Percentiles rank a stretch among this genome's conserved stretches.
phyloP scores from a whole-genome alignment of 2,329 filamentous ascomycete species.

The Huntiella savannae region DNA sequence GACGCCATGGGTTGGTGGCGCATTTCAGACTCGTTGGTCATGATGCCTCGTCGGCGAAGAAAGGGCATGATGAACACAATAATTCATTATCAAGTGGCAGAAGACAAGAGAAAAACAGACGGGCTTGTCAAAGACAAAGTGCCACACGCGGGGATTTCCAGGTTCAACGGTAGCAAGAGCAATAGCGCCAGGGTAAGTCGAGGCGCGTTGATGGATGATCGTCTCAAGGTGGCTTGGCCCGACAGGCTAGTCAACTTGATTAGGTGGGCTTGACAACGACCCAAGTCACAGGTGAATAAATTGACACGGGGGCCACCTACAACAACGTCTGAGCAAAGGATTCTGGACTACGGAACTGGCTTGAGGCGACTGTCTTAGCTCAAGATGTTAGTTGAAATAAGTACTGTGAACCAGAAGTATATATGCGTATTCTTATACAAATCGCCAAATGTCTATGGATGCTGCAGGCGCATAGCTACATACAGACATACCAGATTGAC shows the following conservation, averaged over 20 bases:
- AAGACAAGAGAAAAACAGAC: background rate
- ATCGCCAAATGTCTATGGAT: no score
- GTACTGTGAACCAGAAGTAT: no score
- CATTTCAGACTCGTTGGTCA: conserved; percentile 40
- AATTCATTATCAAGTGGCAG: conserved; percentile 19
- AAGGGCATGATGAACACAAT: conserved; percentile 34
- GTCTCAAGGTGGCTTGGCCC: background rate
- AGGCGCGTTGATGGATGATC: conserved; percentile 1
- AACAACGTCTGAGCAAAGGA: no score
- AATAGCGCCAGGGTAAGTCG: background rate
- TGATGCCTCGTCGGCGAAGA: conserved; percentile 40
- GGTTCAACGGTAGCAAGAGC: background rate
- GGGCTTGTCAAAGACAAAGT: background rate
- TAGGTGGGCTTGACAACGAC: no score
- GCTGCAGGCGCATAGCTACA: no score
- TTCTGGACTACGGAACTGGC: no score
- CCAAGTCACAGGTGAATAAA: no score
- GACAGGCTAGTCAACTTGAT: background rate
- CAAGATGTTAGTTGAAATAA: no score
- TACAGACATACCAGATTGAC: no score
- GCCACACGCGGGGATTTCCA: background rate
- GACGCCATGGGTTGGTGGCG: conserved; percentile 29
- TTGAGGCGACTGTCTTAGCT: no score
- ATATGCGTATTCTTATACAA: no score
- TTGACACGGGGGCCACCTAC: no score